Conservation (phyloP, 768 basidiomycete species). For the Xerocomellus dryophilus region DNA sequence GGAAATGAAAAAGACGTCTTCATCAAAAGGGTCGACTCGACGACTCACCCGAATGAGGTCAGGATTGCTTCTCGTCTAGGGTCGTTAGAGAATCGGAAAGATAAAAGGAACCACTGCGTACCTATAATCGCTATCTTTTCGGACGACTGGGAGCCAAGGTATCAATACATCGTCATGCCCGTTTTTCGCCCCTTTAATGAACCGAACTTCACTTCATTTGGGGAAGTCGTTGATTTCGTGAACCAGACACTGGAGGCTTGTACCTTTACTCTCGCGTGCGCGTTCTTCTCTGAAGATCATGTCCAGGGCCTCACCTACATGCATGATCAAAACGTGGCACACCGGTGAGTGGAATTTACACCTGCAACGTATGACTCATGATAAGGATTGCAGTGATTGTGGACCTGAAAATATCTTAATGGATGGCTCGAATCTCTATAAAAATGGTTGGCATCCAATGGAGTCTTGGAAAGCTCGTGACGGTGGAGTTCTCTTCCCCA, state of each 20-base stretch:
- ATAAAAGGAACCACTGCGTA: conserved; percentile 23
- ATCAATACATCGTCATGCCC: conserved; percentile 30
- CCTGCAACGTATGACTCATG: too few relatives aligned
- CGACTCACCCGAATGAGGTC: conserved; percentile 4
- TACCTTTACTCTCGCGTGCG: rapidly evolving
- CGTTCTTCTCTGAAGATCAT: not conserved
- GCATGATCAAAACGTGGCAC: conserved; percentile 34
- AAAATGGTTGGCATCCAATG: conserved; percentile 28
- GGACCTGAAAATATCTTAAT: conserved; percentile 30
- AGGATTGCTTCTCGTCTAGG: conserved; percentile 1
- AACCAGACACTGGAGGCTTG: conserved; percentile 25
- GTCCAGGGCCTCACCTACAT: conserved; percentile 36
- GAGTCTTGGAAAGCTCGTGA: conserved; percentile 6
- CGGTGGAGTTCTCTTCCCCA: conserved; percentile 13
- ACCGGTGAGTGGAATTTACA: too few relatives aligned
- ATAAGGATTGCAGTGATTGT: too few relatives aligned
- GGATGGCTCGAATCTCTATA: conserved; percentile 24
- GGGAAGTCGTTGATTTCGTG: conserved; percentile 29
- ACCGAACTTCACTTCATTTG: conserved; percentile 23
- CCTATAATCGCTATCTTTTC: conserved; percentile 18
- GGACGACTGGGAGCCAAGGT: conserved; percentile 6
- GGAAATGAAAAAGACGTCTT: not conserved
- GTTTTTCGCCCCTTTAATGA: conserved; percentile 22
- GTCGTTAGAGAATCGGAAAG: not conserved
- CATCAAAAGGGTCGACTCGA: conserved; percentile 8